These are phyloP conservation scores for Aspergillus sp. DNA, from an alignment of 2,329 filamentous ascomycete genomes.

Conservation along the genomic window DNA sequence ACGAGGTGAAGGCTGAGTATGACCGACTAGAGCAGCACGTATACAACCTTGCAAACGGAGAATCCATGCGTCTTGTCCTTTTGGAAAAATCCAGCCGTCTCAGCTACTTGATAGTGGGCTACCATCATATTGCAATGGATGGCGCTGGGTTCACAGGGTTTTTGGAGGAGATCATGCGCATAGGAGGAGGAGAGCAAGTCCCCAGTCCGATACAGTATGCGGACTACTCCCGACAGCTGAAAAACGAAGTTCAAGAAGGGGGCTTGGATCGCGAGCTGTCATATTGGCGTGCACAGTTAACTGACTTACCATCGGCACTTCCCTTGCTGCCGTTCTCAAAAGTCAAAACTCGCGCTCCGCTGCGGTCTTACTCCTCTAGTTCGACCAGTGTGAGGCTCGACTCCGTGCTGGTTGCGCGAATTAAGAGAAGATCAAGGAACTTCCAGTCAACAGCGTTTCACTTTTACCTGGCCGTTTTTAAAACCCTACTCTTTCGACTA, in stretches of 20 bases:
- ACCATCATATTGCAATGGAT: neutral
- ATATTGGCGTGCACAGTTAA: neutral
- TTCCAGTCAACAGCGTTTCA: slow-evolving; percentile 45
- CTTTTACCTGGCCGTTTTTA: slow-evolving; percentile 46
- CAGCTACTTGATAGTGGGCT: neutral
- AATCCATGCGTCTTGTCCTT: neutral
- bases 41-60: neutral
- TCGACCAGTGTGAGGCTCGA: neutral
- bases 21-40: neutral
- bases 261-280: neutral
- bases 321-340: neutral
- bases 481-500: slow-evolving; percentile 38
- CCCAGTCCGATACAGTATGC: neutral
- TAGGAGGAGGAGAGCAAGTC: neutral
- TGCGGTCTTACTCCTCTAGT: no score
- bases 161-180: neutral
- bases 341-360: no score
- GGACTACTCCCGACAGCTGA: neutral
- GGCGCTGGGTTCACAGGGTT: neutral
- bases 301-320: neutral
- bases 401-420: neutral
- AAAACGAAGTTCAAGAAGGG: neutral
- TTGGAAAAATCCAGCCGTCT: neutral
- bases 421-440: neutral
- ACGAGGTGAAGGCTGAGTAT: neutral